These are phyloP conservation scores for Botrytis paeoniae DNA, from an alignment of 2,329 filamentous ascomycete genomes.

Conservation along the genomic window DNA sequence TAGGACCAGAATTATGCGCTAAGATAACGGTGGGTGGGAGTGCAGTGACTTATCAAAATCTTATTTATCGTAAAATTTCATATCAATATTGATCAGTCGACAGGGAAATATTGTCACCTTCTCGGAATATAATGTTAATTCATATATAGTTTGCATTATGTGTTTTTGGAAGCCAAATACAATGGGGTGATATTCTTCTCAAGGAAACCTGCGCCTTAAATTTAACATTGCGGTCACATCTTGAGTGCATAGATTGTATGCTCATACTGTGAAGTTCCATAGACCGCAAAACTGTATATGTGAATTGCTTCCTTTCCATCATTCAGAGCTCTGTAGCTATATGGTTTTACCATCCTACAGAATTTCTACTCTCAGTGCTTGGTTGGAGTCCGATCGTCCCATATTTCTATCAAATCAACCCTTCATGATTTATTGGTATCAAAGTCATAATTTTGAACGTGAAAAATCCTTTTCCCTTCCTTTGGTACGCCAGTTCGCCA, in stretches of 20 bases:
- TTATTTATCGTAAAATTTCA: not conserved
- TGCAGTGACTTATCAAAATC: not conserved
- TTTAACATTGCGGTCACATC: not conserved
- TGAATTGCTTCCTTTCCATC: not conserved
- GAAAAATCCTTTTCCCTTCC: not conserved
- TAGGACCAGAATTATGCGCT: not conserved
- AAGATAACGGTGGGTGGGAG: not conserved
- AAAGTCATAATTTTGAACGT: constrained; percentile 14
- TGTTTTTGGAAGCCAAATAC: not conserved
- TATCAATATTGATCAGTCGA: not conserved
- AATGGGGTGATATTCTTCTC: not conserved
- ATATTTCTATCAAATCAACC: not conserved
- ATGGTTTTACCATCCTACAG: not conserved
- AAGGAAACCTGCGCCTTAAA: not conserved
- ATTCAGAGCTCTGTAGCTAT: not conserved
- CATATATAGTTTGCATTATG: not conserved
- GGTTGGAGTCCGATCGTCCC: not conserved
- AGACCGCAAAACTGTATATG: not conserved
- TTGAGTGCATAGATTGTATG: not conserved
- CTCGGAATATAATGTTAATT: not conserved
- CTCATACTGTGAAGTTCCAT: not conserved
- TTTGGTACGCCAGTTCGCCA: constrained; percentile 26
- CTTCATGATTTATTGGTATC: constrained; percentile 27
- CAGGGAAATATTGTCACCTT: not conserved
- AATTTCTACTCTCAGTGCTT: not conserved